Evolutionary conservation across 768 basidiomycete species (phyloP).

Genomic region (Tylopilus balloui): DNA sequence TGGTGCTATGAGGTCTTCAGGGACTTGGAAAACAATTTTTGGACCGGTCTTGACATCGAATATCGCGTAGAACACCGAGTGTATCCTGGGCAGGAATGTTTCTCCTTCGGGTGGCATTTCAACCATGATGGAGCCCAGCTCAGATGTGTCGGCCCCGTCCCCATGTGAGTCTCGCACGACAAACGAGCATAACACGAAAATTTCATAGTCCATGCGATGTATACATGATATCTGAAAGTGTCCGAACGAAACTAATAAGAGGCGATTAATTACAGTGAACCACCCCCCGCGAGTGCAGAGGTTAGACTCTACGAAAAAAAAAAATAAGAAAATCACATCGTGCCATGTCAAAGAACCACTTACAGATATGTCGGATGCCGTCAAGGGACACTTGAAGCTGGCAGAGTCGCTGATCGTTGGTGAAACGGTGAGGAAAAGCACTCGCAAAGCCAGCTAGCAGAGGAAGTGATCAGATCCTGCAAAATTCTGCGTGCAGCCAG

Average conservation of each 20-base stretch:
- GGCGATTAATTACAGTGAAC: not conserved
- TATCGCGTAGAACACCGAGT: conserved; percentile 90
- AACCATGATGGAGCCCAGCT: not conserved
- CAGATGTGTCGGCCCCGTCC: not conserved
- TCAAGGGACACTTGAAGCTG: conserved; percentile 62
- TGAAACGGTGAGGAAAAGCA: conserved; percentile 61
- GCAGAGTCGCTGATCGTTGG: conserved; percentile 61
- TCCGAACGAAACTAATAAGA: conserved; percentile 3
- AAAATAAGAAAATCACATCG: conserved; percentile 10
- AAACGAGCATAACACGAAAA: not conserved
- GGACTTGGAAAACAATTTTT: conserved; percentile 89
- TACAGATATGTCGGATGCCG: conserved; percentile 28
- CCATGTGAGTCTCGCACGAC: not conserved
- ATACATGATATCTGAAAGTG: conserved; percentile 9
- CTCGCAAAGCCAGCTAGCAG: conserved; percentile 54
- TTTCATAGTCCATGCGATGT: conserved; percentile 19
- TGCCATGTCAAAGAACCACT: not conserved
- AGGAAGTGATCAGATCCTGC: conserved; percentile 8
- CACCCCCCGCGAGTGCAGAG: conserved; percentile 14
- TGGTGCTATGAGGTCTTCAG: conserved; percentile 77
- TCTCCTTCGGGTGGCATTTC: conserved; percentile 46
- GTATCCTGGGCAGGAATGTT: conserved; percentile 74
- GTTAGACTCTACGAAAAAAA: conserved; percentile 14
- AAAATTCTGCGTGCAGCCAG: not conserved
- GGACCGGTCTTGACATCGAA: conserved; percentile 86